Conservation (phyloP, 768 basidiomycete genomes). For the Boletellus emodensis region DNA sequence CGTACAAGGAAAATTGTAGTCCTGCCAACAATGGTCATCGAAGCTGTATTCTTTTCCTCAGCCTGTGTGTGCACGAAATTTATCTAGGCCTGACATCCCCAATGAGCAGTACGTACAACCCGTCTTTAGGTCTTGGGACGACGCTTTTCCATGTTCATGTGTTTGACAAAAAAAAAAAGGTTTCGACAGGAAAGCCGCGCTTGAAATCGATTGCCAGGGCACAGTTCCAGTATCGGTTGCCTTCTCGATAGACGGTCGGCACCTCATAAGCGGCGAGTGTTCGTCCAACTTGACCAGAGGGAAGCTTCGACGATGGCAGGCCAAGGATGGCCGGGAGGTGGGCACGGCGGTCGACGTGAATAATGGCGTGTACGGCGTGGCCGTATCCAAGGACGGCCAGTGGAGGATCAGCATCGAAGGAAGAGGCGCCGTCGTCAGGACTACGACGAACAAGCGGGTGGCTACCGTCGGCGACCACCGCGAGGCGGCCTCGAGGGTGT, state of each 20-base stretch:
- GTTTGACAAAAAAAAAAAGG: background rate
- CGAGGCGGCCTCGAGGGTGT: background rate
- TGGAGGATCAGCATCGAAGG: conserved; percentile 6
- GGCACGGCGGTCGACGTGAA: background rate
- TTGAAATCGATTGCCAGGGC: conserved; percentile 6
- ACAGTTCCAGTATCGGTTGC: conserved; percentile 3
- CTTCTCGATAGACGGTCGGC: conserved; percentile 2
- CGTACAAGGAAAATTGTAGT: no score
- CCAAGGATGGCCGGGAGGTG: background rate
- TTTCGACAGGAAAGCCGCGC: background rate
- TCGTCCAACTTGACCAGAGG: background rate
- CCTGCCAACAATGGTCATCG: no score
- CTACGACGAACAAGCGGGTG: conserved; percentile 1
- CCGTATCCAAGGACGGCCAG: conserved; percentile 7
- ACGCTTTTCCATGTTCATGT: background rate
- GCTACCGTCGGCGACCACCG: conserved; percentile 1
- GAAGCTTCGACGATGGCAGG: background rate
- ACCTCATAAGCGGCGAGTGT: conserved; percentile 7
- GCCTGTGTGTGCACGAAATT: no score
- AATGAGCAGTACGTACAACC: no score
- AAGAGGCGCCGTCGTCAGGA: conserved; percentile 1
- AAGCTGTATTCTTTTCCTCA: no score
- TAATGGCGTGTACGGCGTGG: background rate
- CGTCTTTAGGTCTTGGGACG: no score
- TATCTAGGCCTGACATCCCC: no score